These are phyloP conservation scores for Neoboletus subvelutipes DNA, from an alignment of 768 basidiomycete species.

Conservation along the genomic window DNA sequence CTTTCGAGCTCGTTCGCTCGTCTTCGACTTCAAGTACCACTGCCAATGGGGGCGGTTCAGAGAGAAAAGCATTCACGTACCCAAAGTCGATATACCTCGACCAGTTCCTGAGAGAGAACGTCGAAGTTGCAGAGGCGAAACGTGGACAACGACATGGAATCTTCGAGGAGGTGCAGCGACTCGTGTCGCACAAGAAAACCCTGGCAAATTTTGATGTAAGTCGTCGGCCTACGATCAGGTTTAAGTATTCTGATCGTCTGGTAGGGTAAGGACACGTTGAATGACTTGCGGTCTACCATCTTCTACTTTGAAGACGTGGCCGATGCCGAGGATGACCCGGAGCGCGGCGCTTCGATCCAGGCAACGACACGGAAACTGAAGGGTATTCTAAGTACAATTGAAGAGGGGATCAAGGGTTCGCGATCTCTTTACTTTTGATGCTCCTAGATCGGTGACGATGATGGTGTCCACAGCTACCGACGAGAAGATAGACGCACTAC, in stretches of 20 bases:
- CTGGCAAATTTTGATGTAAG: slow-evolving; percentile 59
- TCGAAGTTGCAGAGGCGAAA: slow-evolving; percentile 41
- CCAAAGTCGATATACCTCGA: slow-evolving; percentile 72
- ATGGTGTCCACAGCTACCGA: slow-evolving; percentile 48
- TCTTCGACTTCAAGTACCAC: slow-evolving; percentile 15
- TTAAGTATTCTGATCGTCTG: neutral
- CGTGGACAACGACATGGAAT: slow-evolving; percentile 39
- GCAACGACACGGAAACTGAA: slow-evolving; percentile 51
- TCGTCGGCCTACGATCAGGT: neutral
- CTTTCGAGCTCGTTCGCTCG: slow-evolving; percentile 48
- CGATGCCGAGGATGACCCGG: slow-evolving; percentile 42
- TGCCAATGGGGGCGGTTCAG: slow-evolving; percentile 14
- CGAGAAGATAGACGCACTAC: slow-evolving; percentile 43
- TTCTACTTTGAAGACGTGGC: slow-evolving; percentile 75
- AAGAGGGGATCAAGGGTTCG: slow-evolving; percentile 54
- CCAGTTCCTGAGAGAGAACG: slow-evolving; percentile 62
- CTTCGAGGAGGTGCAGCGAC: slow-evolving; percentile 45
- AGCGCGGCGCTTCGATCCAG: slow-evolving; percentile 45
- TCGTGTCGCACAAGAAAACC: slow-evolving; percentile 45
- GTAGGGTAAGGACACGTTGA: slow-evolving; percentile 63
- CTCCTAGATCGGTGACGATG: neutral
- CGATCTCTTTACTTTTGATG: neutral
- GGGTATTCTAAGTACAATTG: slow-evolving; percentile 49
- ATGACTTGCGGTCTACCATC: slow-evolving; percentile 58
- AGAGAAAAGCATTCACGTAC: slow-evolving; percentile 48